Evolutionary conservation across 2,329 filamentous ascomycete species (phyloP).

Genomic region (Clonostachys solani): DNA sequence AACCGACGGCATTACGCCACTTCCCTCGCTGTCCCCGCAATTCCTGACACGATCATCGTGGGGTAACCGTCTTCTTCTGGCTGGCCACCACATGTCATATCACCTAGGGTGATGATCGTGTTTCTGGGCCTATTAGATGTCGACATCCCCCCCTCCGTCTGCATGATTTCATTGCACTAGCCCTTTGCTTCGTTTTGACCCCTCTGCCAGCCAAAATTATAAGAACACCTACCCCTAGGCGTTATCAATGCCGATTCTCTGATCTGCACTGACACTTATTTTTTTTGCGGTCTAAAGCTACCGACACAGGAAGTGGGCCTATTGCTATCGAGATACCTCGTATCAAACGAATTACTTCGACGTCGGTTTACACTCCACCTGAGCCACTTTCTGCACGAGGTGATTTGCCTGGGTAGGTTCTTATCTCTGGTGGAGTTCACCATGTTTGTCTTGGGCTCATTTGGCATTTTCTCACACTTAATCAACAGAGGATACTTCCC

Average conservation of each 20-base stretch:
- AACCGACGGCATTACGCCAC: too few species aligned
- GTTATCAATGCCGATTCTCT: background rate
- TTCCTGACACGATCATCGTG: too few species aligned
- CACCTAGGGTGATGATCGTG: too few species aligned
- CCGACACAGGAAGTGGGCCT: slow-evolving; percentile 30
- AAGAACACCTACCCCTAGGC: background rate
- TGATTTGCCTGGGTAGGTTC: slow-evolving; percentile 53
- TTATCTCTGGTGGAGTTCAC: background rate
- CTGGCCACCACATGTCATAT: too few species aligned
- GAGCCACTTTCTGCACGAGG: slow-evolving; percentile 53
- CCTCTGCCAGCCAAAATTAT: background rate
- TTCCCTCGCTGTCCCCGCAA: too few species aligned
- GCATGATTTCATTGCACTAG: background rate
- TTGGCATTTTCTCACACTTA: background rate
- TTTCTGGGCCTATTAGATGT: background rate
- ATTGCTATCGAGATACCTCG: slow-evolving; percentile 48
- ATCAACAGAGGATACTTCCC: slow-evolving; percentile 53
- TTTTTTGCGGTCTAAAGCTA: slow-evolving; percentile 9
- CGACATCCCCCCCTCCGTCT: background rate
- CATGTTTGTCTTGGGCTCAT: slow-evolving; percentile 2
- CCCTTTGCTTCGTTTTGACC: background rate
- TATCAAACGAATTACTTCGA: slow-evolving; percentile 26
- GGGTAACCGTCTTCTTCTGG: too few species aligned
- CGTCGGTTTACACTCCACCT: slow-evolving; percentile 35
- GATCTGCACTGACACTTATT: slow-evolving; percentile 4